Conservation (phyloP, 1,139 yeast species). For the Yamadazyma oceani region DNA sequence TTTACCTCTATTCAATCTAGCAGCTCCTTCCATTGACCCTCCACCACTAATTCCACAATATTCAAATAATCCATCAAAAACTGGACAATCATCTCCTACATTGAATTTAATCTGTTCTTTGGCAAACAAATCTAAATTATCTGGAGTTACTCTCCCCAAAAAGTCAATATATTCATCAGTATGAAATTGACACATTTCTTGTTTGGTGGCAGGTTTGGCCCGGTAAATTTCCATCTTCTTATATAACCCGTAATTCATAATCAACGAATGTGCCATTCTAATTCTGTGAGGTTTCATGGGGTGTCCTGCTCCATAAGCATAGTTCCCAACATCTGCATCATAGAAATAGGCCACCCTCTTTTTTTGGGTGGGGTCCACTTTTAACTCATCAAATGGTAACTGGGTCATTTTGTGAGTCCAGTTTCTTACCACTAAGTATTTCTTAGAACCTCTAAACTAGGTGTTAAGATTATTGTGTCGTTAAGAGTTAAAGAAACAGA, state of each 20-base stretch:
- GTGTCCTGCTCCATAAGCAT: slow-evolving; percentile 97
- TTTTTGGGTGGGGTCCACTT: slow-evolving; percentile 41
- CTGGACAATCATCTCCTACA: slow-evolving; percentile 98
- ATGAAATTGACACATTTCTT: slow-evolving; percentile 98
- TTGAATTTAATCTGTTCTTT: slow-evolving; percentile 94
- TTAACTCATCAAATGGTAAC: slow-evolving; percentile 47
- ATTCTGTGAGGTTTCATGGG: slow-evolving; percentile 99
- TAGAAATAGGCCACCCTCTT: slow-evolving; percentile 49
- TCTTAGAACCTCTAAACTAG: background rate
- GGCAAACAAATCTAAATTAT: slow-evolving; percentile 84
- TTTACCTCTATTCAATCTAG: slow-evolving; percentile 78
- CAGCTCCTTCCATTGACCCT: slow-evolving; percentile 88
- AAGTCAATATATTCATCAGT: slow-evolving; percentile 97
- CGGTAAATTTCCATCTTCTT: slow-evolving; percentile 96
- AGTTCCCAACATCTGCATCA: slow-evolving; percentile 89
- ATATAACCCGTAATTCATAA: slow-evolving; percentile 96
- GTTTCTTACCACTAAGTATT: background rate
- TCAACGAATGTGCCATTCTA: slow-evolving; percentile 96
- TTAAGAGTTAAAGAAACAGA: too few species aligned
- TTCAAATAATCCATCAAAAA: slow-evolving; percentile 91
- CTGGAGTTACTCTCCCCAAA: slow-evolving; percentile 90
- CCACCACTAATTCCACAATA: slow-evolving; percentile 88
- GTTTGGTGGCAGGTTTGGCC: slow-evolving; percentile 97
- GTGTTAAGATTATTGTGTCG: too few species aligned
- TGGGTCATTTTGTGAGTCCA: slow-evolving; percentile 22